Evolutionary conservation across 2,329 filamentous ascomycete species (phyloP), one percentile per base, ranked within the genome.

Genomic region (Escovopsis sp.): DNA sequence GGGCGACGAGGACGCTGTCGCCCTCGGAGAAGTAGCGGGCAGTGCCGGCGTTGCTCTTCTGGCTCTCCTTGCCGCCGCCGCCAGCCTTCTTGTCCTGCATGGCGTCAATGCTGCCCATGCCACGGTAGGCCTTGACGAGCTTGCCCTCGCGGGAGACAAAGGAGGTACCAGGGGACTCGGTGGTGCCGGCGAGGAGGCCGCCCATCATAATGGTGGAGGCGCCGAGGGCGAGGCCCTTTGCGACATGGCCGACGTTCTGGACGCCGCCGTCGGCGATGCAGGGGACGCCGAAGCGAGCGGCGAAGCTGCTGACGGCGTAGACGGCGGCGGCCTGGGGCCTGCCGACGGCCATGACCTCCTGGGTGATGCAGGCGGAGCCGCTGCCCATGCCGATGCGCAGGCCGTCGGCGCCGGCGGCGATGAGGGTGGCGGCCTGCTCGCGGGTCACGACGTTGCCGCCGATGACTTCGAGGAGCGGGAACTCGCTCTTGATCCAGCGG

Each of bases 21-120:
- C 87, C 87, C 63, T 98, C 90, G 30, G 87, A 94, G 66, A 98
- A 98, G 69, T 98, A 98, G 43, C 90, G 79, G 31, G 90, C 90
- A 43, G 92, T 96, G 53, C 90, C 90, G 37, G 90, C 90, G 56
- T 96, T 98, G 60, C 77, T 79, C 63, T 79, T 73, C 58, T 80
- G 76, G 59, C 68, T 74, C 54, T 86, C 74, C 58, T 76, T 81
- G 51, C 66, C 64, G 45, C 79, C 80, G 40, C 61, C 69, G 37
- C 82, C 85, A 10, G 87, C 86, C 70, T 94, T 94, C 75, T 90
- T 94, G 65, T 96, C 88, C 65, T 96, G 87, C 90, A 98, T 98
- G 47, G 90, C 90, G 52, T 94, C 90, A 55, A 98, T 98, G 61
- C 79, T 87, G 47, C 90, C 90, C 90, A 98, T 98, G 41, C 90